These are phyloP conservation scores for Pezicula radicicola DNA, from an alignment of 2,329 filamentous ascomycete genomes.

Conservation along the genomic window DNA sequence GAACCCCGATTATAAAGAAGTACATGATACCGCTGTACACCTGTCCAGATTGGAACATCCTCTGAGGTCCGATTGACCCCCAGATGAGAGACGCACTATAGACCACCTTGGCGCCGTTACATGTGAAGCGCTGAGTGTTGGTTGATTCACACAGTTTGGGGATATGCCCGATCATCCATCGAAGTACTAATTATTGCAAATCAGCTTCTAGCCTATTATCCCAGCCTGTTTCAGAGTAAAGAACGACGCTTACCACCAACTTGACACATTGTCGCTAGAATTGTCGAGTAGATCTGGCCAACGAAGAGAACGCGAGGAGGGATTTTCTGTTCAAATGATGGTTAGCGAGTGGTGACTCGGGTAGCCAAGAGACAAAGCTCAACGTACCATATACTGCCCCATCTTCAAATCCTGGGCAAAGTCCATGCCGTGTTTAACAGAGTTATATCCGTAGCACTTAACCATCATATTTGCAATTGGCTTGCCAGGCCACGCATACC, in stretches of 20 bases:
- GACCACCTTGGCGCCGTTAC: slow-evolving; percentile 46
- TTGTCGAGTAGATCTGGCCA: slow-evolving; percentile 30
- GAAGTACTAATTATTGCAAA: slow-evolving; percentile 5
- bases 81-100: slow-evolving; percentile 69
- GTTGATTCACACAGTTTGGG: slow-evolving; percentile 23
- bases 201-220: not conserved
- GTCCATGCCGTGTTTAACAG: slow-evolving; percentile 41
- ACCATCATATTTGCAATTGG: slow-evolving; percentile 76
- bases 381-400: slow-evolving; percentile 59
- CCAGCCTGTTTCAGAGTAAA: not conserved
- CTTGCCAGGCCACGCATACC: slow-evolving; percentile 63
- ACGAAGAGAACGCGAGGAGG: slow-evolving; percentile 27
- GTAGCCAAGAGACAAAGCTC: not conserved
- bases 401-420: slow-evolving; percentile 42
- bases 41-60: slow-evolving; percentile 62
- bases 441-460: slow-evolving; percentile 69
- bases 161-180: slow-evolving; percentile 29
- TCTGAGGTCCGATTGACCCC: slow-evolving; percentile 67
- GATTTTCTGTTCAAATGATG: slow-evolving; percentile 4
- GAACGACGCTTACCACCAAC: slow-evolving; percentile 24
- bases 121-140: slow-evolving; percentile 50
- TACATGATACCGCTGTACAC: slow-evolving; percentile 63
- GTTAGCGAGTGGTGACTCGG: not conserved
- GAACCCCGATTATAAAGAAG: slow-evolving; percentile 67
- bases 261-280: slow-evolving; percentile 29